Evolutionary conservation across 2,329 filamentous ascomycete genomes (phyloP).

Genomic region (Scleromitrula shiraiana): DNA sequence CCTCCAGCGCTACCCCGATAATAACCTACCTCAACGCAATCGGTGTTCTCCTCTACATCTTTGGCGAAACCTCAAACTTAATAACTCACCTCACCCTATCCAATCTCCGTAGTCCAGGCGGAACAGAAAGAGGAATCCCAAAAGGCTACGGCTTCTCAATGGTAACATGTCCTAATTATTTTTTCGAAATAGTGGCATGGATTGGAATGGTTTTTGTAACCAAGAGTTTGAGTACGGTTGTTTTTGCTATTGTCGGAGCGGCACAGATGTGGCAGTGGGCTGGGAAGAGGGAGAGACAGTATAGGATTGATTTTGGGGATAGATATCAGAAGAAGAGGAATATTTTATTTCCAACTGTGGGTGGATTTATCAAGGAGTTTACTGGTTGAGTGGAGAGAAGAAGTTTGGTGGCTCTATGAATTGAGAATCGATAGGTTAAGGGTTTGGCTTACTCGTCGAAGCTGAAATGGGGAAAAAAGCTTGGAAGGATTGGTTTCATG

Average conservation of each 20-base stretch:
- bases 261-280: slow-evolving; percentile 84
- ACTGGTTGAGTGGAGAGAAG: slow-evolving; percentile 5
- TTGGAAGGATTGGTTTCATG: too few relatives aligned
- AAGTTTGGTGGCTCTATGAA: too few relatives aligned
- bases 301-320: slow-evolving; percentile 84
- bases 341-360: slow-evolving; percentile 55
- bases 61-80: slow-evolving; percentile 76
- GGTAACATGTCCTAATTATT: slow-evolving; percentile 96
- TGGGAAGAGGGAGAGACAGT: slow-evolving; percentile 82
- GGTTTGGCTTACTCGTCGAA: too few relatives aligned
- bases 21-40: slow-evolving; percentile 46
- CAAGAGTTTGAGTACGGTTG: slow-evolving; percentile 65
- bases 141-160: slow-evolving; percentile 73
- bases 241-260: slow-evolving; percentile 68
- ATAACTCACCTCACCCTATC: slow-evolving; percentile 73
- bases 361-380: slow-evolving; percentile 14
- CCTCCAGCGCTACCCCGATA: slow-evolving; percentile 29
- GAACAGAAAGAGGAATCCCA: slow-evolving; percentile 82
- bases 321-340: slow-evolving; percentile 94
- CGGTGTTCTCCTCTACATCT: slow-evolving; percentile 63
- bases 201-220: slow-evolving; percentile 71
- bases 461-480: too few relatives aligned
- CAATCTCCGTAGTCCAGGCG: slow-evolving; percentile 67
- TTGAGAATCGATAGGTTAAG: too few relatives aligned
- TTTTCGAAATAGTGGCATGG: slow-evolving; percentile 88